phyloP scores from a whole-genome alignment of 179 eudicot genomes.

The Amaranthus tricolor region DNA sequence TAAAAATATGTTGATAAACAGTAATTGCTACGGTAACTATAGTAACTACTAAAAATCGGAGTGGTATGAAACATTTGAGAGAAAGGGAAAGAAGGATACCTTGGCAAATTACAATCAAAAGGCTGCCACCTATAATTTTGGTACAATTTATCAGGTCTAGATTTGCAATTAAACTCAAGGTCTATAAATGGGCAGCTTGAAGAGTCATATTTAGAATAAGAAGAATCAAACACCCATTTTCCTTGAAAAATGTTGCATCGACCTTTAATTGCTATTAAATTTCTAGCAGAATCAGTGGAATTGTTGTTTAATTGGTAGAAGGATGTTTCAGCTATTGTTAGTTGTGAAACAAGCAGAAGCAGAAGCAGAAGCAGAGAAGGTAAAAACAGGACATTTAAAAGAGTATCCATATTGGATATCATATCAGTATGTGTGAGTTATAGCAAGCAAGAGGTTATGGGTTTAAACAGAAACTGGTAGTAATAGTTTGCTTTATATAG shows the following conservation, averaged over 20 bases:
- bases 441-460: not conserved
- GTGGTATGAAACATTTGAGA: not conserved
- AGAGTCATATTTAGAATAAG: slow-evolving; percentile 37
- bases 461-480: not conserved
- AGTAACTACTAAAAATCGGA: not conserved
- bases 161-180: slow-evolving; percentile 39
- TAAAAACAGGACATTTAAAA: slow-evolving; percentile 4
- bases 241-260: slow-evolving; percentile 41
- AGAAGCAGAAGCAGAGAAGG: not conserved
- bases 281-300: not conserved
- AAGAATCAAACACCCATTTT: slow-evolving; percentile 44
- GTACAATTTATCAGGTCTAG: slow-evolving; percentile 36
- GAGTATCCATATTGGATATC: not conserved
- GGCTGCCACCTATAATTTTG: slow-evolving; percentile 53
- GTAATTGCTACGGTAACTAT: too few relatives aligned
- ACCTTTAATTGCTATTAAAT: not conserved
- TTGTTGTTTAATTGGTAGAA: not conserved
- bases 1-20: too few relatives aligned
- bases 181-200: slow-evolving; percentile 38
- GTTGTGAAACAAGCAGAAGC: not conserved
- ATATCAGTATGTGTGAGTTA: not conserved
- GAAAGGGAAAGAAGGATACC: slow-evolving; percentile 16
- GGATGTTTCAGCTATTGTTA: not conserved
- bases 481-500: not conserved
- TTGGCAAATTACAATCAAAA: slow-evolving; percentile 35